Conservation (phyloP, 768 basidiomycete species). For the Amyloporia xantha region DNA sequence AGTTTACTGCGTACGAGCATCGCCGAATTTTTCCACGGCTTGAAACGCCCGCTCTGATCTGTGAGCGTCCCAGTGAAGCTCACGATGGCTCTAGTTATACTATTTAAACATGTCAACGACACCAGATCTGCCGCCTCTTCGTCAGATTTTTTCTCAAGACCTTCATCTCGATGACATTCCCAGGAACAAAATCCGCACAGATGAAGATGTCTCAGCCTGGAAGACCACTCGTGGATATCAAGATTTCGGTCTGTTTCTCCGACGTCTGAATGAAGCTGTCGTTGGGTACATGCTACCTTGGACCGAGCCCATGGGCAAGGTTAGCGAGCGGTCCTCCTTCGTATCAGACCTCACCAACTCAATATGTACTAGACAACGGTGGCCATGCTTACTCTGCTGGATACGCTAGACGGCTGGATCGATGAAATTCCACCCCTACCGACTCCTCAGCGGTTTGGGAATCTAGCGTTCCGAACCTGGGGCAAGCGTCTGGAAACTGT, state of each 20-base stretch:
- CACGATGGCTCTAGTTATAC: neutral
- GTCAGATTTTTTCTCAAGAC: slow-evolving; percentile 24
- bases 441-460: slow-evolving; percentile 84
- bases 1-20: too few relatives aligned
- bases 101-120: neutral
- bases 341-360: slow-evolving; percentile 7
- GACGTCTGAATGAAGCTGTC: slow-evolving; percentile 70
- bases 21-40: too few relatives aligned
- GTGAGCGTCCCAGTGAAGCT: too few relatives aligned
- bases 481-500: slow-evolving; percentile 75
- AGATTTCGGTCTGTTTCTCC: slow-evolving; percentile 71
- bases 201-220: slow-evolving; percentile 72
- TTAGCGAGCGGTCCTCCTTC: slow-evolving; percentile 8
- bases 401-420: slow-evolving; percentile 66
- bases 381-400: slow-evolving; percentile 50
- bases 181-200: slow-evolving; percentile 56
- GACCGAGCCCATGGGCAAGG: slow-evolving; percentile 20
- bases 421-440: slow-evolving; percentile 70
- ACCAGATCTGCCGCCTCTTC: slow-evolving; percentile 22
- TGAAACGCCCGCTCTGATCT: too few relatives aligned
- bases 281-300: slow-evolving; percentile 55
- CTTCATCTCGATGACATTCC: slow-evolving; percentile 26
- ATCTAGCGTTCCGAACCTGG: slow-evolving; percentile 86
- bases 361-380: slow-evolving; percentile 35
- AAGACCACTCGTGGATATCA: slow-evolving; percentile 60